A percentile compares a stretch with the other conserved stretches of the same genome.
Evolutionary conservation across 1,284 basidiomycete species (phyloP).

Genomic region (Cryptococcus maquisensis): DNA sequence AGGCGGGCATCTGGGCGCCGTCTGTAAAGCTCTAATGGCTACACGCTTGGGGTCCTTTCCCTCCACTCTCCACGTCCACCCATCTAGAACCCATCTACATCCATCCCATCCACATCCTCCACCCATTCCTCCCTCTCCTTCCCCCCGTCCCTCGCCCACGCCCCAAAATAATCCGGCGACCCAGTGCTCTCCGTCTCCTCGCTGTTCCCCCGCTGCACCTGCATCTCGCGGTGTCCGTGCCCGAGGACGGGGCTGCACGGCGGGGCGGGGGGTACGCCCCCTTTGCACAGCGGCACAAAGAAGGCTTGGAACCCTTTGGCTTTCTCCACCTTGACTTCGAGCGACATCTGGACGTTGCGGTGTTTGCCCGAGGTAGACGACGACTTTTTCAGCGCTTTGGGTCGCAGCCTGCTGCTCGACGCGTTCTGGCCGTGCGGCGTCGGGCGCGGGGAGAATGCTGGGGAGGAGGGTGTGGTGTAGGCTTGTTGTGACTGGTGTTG

Average conservation of each 20-base stretch:
- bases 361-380: conserved; percentile 28
- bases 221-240: not conserved
- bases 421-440: not conserved
- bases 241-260: conserved; percentile 33
- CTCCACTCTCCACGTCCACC: not conserved
- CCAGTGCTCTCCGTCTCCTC: not conserved
- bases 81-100: conserved; percentile 18
- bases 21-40: not conserved
- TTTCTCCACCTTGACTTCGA: conserved; percentile 43
- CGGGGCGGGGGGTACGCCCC: conserved; percentile 34
- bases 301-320: conserved; percentile 41
- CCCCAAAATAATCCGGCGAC: conserved; percentile 22
- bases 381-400: conserved; percentile 31
- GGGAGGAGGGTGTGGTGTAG: conserved; percentile 1
- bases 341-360: conserved; percentile 33
- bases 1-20: not conserved
- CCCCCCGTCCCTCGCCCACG: conserved; percentile 10
- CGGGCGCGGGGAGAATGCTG: not conserved
- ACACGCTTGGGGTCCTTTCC: not conserved
- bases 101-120: conserved; percentile 38
- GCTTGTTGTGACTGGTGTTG: not conserved
- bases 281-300: conserved; percentile 37
- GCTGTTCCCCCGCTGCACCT: not conserved
- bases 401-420: conserved; percentile 1
- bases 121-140: conserved; percentile 35